Percentiles rank a stretch among this genome's conserved stretches.
Conservation (phyloP, 1,284 basidiomycete genomes). For the Moesziomyces sp. region DNA sequence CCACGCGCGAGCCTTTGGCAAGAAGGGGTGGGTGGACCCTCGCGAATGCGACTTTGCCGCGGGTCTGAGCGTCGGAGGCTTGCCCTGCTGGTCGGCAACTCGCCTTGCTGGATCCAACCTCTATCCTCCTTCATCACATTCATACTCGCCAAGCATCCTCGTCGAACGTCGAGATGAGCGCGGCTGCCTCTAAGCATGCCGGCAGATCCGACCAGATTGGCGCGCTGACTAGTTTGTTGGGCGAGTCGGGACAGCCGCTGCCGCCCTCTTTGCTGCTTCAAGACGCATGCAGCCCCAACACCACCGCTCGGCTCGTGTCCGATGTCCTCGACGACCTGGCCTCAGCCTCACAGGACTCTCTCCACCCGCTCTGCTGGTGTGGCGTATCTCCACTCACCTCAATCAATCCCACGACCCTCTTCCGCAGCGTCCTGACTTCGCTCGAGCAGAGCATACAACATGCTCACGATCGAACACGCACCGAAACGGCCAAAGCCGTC, state of each 20-base stretch:
- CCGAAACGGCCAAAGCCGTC: background rate
- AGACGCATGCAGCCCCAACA: slow-evolving; percentile 47
- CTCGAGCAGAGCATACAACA: slow-evolving; percentile 23
- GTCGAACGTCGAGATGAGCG: slow-evolving; percentile 2
- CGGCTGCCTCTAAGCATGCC: slow-evolving; percentile 6
- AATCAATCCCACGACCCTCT: slow-evolving; percentile 39
- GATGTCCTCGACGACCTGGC: slow-evolving; percentile 19
- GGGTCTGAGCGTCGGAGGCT: too few relatives aligned
- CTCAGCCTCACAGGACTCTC: background rate
- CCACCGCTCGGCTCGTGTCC: slow-evolving; percentile 32
- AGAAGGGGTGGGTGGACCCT: too few relatives aligned
- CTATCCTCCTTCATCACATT: too few relatives aligned
- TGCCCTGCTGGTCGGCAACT: too few relatives aligned
- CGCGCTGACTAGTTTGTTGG: slow-evolving; percentile 21
- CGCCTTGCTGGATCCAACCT: too few relatives aligned
- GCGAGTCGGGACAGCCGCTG: slow-evolving; percentile 27
- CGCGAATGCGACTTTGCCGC: too few relatives aligned
- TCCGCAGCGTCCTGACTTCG: slow-evolving; percentile 36
- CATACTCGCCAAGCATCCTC: too few relatives aligned
- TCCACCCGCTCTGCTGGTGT: slow-evolving; percentile 17
- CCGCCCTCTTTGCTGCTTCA: slow-evolving; percentile 40
- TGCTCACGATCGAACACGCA: slow-evolving; percentile 1
- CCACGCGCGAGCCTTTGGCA: too few relatives aligned
- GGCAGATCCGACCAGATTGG: slow-evolving; percentile 29
- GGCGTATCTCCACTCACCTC: slow-evolving; percentile 40